A percentile compares a stretch with the other conserved stretches of the same genome.
phyloP scores from a whole-genome alignment of 1,284 basidiomycete species.

The Ganoderma meredithae region DNA sequence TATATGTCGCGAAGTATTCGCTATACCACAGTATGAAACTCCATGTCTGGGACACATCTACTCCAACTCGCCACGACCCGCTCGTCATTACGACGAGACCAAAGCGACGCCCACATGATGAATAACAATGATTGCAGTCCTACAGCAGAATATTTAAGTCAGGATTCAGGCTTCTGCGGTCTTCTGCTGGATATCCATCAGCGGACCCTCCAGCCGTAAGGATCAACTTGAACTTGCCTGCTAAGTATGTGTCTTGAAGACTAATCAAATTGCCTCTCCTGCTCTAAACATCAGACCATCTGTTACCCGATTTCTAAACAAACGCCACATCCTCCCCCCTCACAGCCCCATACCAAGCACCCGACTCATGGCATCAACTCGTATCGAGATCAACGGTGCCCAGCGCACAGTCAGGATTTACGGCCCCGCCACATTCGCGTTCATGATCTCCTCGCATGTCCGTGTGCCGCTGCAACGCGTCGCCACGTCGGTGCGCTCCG shows the following conservation, averaged over 20 bases:
- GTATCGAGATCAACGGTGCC: background rate
- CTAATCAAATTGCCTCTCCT: background rate
- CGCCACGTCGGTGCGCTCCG: background rate
- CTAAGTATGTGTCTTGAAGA: too few relatives aligned
- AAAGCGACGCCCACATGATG: background rate
- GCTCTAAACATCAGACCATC: too few relatives aligned
- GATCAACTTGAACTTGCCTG: background rate
- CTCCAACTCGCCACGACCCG: background rate
- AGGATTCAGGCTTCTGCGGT: background rate
- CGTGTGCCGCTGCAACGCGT: background rate
- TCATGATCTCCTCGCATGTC: background rate
- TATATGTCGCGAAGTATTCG: background rate
- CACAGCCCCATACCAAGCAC: background rate
- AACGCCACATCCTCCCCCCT: background rate
- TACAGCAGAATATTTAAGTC: background rate
- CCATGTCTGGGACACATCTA: background rate
- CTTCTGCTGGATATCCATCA: background rate
- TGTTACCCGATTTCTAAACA: too few relatives aligned
- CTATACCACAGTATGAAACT: background rate
- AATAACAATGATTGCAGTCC: background rate
- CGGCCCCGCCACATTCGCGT: background rate
- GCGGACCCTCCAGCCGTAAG: background rate
- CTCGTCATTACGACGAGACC: background rate
- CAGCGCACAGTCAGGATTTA: background rate
- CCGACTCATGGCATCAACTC: too few relatives aligned